Base-by-base conservation (phyloP, 148 eudicot species). In the Diospyros lotus region DNA sequence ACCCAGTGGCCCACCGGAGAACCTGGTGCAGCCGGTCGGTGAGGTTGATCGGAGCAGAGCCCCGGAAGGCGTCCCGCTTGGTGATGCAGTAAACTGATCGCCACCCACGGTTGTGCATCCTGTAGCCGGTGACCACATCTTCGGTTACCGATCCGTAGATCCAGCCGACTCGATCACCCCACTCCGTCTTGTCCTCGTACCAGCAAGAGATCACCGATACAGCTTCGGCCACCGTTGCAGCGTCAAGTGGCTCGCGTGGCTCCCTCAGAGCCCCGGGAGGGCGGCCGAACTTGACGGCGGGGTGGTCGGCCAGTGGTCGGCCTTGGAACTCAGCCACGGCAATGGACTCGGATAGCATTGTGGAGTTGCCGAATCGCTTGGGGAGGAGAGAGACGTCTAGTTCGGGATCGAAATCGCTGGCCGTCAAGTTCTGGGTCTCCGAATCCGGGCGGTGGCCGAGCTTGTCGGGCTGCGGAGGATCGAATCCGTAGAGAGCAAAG, bases 31-130 rank as follows among this genome's bases (percentile, higher is more conserved):
- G 95, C 59, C 97, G 60, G 41, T 94, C 98, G 0, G 98, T 90
- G 4, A 94, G 83, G 17, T 94, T 94, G 51, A 94, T 94, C 0
- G 98, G 98, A 60, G 98, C 98, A 0, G 95, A 87, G 1, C 98
- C 98, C 9, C 89, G 86, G 63, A 94, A 94, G 17, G 98, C 95
- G 38, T 94, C 98, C 9, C 97, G 86, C 72, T 89, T 92, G 15
- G 97, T 94, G 46, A 94, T 78, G 69, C 98, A 94, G 80, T 94
- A 94, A n/a, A 94, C 83, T 0, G 98, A 94, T 0, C 98, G 86
- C 98, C 98, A 94, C 3, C 98, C 97, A 2, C 97, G 88, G 60
- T 94, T 94, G 81, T 94, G 98, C 98, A 94, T 94, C 3, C 98
- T 80, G 76, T 91, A 94, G 2, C 98, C 98, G 2, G 97, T 88